These are phyloP conservation scores for Naganishia onofrii DNA, from an alignment of 768 basidiomycete species.

Conservation along the genomic window DNA sequence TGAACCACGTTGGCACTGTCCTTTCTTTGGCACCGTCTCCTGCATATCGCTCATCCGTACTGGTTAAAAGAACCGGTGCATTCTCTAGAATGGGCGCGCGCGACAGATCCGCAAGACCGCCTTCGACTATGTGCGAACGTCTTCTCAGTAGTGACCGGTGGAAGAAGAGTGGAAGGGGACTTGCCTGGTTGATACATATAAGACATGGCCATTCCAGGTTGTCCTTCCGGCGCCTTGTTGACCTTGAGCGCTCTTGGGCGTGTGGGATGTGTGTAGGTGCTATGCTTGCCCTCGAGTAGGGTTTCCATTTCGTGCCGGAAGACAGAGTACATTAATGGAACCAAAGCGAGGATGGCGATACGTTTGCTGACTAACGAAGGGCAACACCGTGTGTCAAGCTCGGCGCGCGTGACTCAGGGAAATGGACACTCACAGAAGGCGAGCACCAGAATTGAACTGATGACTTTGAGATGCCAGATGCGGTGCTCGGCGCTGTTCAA, in stretches of 20 bases:
- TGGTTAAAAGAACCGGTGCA: conserved; percentile 31
- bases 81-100: conserved; percentile 23
- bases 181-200: conserved; percentile 32
- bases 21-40: conserved; percentile 19
- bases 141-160: neutral
- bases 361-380: conserved; percentile 24
- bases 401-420: neutral
- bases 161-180: neutral
- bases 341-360: conserved; percentile 30
- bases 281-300: conserved; percentile 28
- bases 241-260: conserved; percentile 16
- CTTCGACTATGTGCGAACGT: neutral
- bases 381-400: neutral
- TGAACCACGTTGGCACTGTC: conserved; percentile 33
- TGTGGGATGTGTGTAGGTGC: conserved; percentile 4
- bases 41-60: conserved; percentile 12
- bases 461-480: conserved; percentile 32
- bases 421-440: conserved; percentile 34
- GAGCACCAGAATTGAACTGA: conserved; percentile 28
- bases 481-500: conserved; percentile 27
- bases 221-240: conserved; percentile 23
- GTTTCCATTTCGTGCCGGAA: conserved; percentile 30
- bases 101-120: neutral
- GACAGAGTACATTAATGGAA: conserved; percentile 30
- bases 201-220: conserved; percentile 29